Conservation (phyloP, 129 eudicot genomes). For the Lactuca saligna region DNA sequence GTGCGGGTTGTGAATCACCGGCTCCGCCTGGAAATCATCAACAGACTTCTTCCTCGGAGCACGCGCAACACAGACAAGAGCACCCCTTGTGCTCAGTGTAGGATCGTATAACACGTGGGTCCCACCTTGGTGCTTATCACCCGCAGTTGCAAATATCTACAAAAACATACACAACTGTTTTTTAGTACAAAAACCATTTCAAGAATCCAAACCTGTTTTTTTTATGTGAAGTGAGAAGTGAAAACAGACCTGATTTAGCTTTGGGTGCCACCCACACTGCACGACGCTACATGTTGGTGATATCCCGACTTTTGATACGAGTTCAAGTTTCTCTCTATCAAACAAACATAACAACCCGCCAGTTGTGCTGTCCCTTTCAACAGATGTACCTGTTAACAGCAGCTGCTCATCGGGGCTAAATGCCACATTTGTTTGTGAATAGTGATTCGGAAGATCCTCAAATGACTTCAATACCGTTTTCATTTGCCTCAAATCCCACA, state of each 20-base stretch:
- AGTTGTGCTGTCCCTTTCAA: conserved; percentile 80
- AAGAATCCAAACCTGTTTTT: not conserved
- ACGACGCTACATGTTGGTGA: conserved; percentile 87
- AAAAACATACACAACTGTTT: not conserved
- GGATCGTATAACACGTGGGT: conserved; percentile 96
- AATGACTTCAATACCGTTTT: conserved; percentile 61
- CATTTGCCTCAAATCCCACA: conserved; percentile 93
- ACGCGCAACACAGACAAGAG: conserved; percentile 96
- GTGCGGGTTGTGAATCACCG: conserved; percentile 95
- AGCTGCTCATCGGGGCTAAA: conserved; percentile 90
- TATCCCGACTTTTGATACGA: conserved; percentile 90
- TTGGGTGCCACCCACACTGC: conserved; percentile 99
- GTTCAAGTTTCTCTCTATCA: conserved; percentile 77
- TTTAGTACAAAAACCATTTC: not conserved
- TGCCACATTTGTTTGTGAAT: conserved; percentile 80
- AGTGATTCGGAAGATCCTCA: conserved; percentile 89
- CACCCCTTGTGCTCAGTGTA: conserved; percentile 88
- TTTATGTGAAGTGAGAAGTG: not conserved
- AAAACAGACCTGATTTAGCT: conserved; percentile 72
- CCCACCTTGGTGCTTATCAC: conserved; percentile 90
- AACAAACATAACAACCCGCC: conserved; percentile 90
- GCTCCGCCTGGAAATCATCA: conserved; percentile 84
- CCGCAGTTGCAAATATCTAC: conserved; percentile 85
- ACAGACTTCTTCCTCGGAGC: conserved; percentile 93
- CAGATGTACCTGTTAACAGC: conserved; percentile 89